Base-by-base conservation (phyloP, 768 basidiomycete genomes). In the Tricholoma sp. region DNA sequence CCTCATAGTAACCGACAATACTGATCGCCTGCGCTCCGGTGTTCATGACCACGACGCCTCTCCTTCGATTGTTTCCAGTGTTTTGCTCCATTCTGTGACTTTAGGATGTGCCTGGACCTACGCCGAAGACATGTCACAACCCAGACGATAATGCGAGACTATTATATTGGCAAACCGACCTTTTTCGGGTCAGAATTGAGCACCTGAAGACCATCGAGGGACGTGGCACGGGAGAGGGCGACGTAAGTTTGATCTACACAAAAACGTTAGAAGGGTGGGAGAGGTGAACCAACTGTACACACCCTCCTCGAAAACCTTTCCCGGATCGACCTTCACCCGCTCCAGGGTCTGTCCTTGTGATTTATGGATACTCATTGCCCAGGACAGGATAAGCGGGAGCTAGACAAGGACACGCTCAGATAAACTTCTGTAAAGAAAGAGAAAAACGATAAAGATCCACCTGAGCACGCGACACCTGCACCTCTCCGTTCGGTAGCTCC, bases 281-380 rank as follows among this genome's bases (percentile, higher is more conserved):
- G n/a, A 56, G 24, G 9, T 41, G 18, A 17, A 9, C 28, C 15
- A n/a, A 2, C 24, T 6, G 8, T 20, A 59, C 76, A 20, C 50
- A 84, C 90, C 92, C 71, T 91, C 93, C 72, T 94, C 97, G 65
- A 99, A 99, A 4, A 98, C 89, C 66, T 85, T 88, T 31, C 85
- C 85, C 34, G 98, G 78, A 66, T 98, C 95, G 44, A 98, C 95
- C 66, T 90, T 96, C 63, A 98, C 95, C 47, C 93, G 84, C 24
- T 94, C 89, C 9, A 99, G 77, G 0, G 97, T 98, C 70, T 98
- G 97, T 9, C 97, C 97, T 70, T 99, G 97, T 10, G 90, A 91
- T 68, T 99, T 99, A 71, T 99, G 97, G 59, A 98, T 98, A 48
- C 89, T 91, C 92, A 98, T 96, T 0, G 96, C 95, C 96, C 95